Percentiles rank a stretch among this genome's conserved stretches.
These are phyloP conservation scores for Austroboletus festivus DNA, from an alignment of 768 basidiomycete species.

Conservation along the genomic window DNA sequence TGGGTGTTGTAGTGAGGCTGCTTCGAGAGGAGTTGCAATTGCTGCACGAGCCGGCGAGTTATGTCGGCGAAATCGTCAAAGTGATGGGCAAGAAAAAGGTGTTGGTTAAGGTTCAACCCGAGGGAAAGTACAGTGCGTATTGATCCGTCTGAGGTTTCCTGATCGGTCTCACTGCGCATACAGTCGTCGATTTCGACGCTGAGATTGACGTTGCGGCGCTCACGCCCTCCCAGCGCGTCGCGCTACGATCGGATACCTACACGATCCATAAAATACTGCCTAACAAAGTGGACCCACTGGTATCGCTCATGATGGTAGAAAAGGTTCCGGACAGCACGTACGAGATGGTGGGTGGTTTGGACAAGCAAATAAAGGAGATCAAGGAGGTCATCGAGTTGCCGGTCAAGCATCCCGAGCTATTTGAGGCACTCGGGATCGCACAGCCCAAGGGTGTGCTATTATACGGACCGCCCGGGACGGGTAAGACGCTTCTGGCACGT, in stretches of 20 bases:
- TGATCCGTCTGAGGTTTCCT: not conserved
- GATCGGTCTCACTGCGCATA: not conserved
- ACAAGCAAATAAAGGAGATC: slow-evolving; percentile 98
- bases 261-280: slow-evolving; percentile 95
- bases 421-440: slow-evolving; percentile 93
- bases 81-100: slow-evolving; percentile 99
- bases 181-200: slow-evolving; percentile 91
- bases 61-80: slow-evolving; percentile 97
- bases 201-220: slow-evolving; percentile 80
- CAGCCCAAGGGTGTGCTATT: slow-evolving; percentile 96
- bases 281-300: slow-evolving; percentile 97
- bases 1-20: slow-evolving; percentile 60
- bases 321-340: slow-evolving; percentile 99
- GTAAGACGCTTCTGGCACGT: slow-evolving; percentile 91
- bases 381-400: slow-evolving; percentile 98
- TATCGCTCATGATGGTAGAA: slow-evolving; percentile 99
- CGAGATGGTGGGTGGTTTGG: slow-evolving; percentile 98
- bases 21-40: slow-evolving; percentile 90
- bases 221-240: slow-evolving; percentile 86
- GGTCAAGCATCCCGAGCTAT: slow-evolving; percentile 96
- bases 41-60: slow-evolving; percentile 92
- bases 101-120: slow-evolving; percentile 95
- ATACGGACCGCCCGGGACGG: slow-evolving; percentile 95
- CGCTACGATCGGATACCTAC: slow-evolving; percentile 94
- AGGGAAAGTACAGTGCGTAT: slow-evolving; percentile 95